Evolutionary conservation across 495 filamentous ascomycete species (phyloP), one percentile per base, ranked within the genome.

Genomic region (Pyrenula aspistea): DNA sequence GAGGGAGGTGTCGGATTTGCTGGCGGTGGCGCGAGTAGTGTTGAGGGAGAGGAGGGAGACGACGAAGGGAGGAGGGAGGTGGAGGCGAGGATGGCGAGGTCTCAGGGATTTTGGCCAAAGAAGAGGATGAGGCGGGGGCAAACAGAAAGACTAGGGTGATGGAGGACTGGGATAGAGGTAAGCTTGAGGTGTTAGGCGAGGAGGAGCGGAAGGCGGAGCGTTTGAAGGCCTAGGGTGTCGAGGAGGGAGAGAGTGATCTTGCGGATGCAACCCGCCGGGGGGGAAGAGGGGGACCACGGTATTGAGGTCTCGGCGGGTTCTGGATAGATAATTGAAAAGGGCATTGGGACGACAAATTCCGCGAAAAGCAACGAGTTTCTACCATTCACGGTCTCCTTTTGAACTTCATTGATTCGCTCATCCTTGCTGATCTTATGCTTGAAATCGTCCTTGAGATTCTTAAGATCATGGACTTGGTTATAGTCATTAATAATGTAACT

Each of bases 401-500:
- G 83, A 24, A 81, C 72, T 25, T 84, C 78, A 63, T 91, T 91
- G 70, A 77, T 80, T 47, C 89, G 84, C 19, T 76, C 71, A 67
- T 88, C 87, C 56, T 80, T 83, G 65, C 76, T 83, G 59, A 87
- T 67, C 66, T 80, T 85, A 77, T 73, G 93, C 58, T 85, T 75
- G 72, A 88, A 92, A 62, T 82, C 83, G 63, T 79, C 67, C 20
- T 83, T 74, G 1, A 84, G 82, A 57, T 87, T 69, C 8, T 77
- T 71, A 58, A 86, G 81, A 59, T 73, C 78, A 48, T 84, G 78
- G 61, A 95, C 82, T 63, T 89, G 83, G 61, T 90, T 85, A 10
- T 80, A 68, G 1, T 82, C 75, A 55, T 84, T 88, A 71, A 91
- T 69, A 62, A 82, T 83, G 64, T 87, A 91, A 87, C 88, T 89